Evolutionary conservation across 495 filamentous ascomycete species (phyloP).

Genomic region (Melanomma pulvis-pyrius): DNA sequence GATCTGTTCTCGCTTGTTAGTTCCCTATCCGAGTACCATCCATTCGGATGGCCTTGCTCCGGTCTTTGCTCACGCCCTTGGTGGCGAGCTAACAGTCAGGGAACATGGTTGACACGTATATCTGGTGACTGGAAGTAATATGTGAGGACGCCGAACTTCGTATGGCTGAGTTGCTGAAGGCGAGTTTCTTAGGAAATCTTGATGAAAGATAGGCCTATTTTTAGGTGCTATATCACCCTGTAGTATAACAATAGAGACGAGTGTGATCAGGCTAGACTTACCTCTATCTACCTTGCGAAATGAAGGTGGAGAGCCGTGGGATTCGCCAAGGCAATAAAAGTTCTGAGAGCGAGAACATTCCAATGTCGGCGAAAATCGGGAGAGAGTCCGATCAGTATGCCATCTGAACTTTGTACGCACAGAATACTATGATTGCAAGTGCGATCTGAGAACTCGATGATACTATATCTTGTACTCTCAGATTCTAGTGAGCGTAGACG

Average conservation of each 20-base stretch:
- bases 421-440: background rate
- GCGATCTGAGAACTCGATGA: background rate
- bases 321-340: background rate
- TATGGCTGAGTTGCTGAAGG: background rate
- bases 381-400: background rate
- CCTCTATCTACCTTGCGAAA: background rate
- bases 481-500: background rate
- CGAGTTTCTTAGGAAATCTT: background rate
- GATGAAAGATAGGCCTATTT: background rate
- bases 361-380: background rate
- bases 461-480: background rate
- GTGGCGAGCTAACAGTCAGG: background rate
- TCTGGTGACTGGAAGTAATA: background rate
- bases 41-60: conserved; percentile 3
- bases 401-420: background rate
- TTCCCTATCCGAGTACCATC: background rate
- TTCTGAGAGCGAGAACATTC: background rate
- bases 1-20: background rate
- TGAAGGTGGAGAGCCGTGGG: background rate
- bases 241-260: background rate
- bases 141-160: background rate
- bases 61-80: background rate
- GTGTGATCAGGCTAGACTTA: background rate
- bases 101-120: background rate
- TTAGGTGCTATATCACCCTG: background rate